These are phyloP conservation scores for Termitomyces bulborhizus DNA, from an alignment of 768 basidiomycete genomes.

Conservation along the genomic window DNA sequence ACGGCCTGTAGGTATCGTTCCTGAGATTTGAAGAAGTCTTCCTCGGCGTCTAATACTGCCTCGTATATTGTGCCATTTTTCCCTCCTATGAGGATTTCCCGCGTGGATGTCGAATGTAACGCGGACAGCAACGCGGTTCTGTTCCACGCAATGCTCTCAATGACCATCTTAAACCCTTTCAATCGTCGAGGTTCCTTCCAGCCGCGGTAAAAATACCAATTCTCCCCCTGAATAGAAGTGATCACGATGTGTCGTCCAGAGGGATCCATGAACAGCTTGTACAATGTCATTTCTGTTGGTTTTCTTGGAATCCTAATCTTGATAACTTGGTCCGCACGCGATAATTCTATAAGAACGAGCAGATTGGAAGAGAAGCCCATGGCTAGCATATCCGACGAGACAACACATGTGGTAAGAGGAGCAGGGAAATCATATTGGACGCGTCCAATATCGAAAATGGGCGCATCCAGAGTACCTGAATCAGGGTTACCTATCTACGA, in stretches of 20 bases:
- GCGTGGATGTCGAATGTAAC: constrained; percentile 64
- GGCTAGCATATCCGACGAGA: constrained; percentile 81
- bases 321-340: constrained; percentile 79
- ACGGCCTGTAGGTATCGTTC: constrained; percentile 73
- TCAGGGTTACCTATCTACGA: constrained; percentile 19
- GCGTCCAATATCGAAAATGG: constrained; percentile 77
- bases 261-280: constrained; percentile 88
- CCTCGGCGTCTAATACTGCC: constrained; percentile 82
- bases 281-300: constrained; percentile 66
- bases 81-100: constrained; percentile 84
- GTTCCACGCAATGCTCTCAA: constrained; percentile 93
- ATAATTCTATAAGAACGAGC: constrained; percentile 85
- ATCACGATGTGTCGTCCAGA: constrained; percentile 87
- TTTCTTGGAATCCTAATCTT: constrained; percentile 75
- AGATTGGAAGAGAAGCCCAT: constrained; percentile 77
- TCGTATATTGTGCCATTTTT: constrained; percentile 85
- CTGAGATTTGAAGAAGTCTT: constrained; percentile 88
- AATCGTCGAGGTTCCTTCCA: constrained; percentile 82
- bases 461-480: constrained; percentile 31
- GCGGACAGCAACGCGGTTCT: constrained; percentile 58
- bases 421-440: constrained; percentile 90
- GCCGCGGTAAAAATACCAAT: constrained; percentile 81
- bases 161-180: constrained; percentile 76
- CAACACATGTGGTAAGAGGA: constrained; percentile 73
- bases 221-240: constrained; percentile 84